Evolutionary conservation across 73 alveolate species (phyloP).

Genomic region (Stentor coeruleus): DNA sequence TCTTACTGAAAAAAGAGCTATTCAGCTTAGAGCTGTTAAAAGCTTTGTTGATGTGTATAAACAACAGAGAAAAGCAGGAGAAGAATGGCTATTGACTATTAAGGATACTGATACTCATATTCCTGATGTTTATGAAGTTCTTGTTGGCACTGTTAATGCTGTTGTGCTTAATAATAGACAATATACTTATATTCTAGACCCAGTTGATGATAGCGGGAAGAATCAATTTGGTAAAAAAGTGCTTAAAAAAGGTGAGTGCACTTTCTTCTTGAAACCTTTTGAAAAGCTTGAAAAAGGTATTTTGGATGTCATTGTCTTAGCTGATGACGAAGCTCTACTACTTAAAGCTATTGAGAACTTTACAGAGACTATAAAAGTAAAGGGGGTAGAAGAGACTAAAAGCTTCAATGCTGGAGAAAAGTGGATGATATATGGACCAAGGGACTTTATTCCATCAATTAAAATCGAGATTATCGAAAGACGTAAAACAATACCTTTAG

Average conservation of each 20-base stretch:
- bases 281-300: slow-evolving; percentile 52
- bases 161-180: slow-evolving; percentile 52
- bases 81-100: slow-evolving; percentile 77
- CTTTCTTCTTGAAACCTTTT: slow-evolving; percentile 73
- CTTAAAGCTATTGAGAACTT: slow-evolving; percentile 48
- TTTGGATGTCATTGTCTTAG: slow-evolving; percentile 45
- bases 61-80: slow-evolving; percentile 69
- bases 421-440: slow-evolving; percentile 84
- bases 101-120: slow-evolving; percentile 62
- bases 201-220: slow-evolving; percentile 37
- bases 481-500: slow-evolving; percentile 66
- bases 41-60: slow-evolving; percentile 64
- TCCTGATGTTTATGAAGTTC: slow-evolving; percentile 57
- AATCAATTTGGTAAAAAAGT: slow-evolving; percentile 56
- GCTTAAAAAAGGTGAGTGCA: slow-evolving; percentile 60
- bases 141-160: slow-evolving; percentile 40
- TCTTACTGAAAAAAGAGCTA: slow-evolving; percentile 58
- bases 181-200: slow-evolving; percentile 61
- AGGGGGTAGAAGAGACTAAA: slow-evolving; percentile 25
- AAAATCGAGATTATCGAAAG: slow-evolving; percentile 59
- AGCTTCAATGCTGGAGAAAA: slow-evolving; percentile 54
- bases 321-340: slow-evolving; percentile 74
- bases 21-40: slow-evolving; percentile 61
- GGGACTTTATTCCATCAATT: slow-evolving; percentile 65
- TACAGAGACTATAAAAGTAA: slow-evolving; percentile 11